These are phyloP conservation scores for Neurospora africana DNA, from an alignment of 495 filamentous ascomycete species.

Conservation along the genomic window DNA sequence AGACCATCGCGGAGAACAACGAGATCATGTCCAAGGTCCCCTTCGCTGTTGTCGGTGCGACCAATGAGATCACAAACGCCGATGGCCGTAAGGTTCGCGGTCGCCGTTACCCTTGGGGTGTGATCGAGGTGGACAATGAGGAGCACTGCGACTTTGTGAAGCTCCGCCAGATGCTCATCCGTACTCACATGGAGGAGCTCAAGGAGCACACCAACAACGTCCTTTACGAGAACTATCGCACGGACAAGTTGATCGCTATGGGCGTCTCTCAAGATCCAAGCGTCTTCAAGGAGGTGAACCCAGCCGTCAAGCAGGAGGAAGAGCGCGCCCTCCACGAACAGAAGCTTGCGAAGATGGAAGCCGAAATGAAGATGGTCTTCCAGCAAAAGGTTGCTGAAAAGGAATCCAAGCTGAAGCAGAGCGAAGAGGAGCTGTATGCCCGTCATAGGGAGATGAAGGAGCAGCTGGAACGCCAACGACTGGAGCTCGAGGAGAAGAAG, in stretches of 20 bases:
- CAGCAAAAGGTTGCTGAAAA: conserved; percentile 99
- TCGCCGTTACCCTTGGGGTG: conserved; percentile 94
- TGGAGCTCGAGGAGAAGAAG: conserved; percentile 97
- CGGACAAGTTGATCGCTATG: conserved; percentile 96
- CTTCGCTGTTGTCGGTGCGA: conserved; percentile 95
- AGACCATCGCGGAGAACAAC: conserved; percentile 98
- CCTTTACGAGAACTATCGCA: conserved; percentile 98
- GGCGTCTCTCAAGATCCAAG: conserved; percentile 96
- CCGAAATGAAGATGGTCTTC: conserved; percentile 99
- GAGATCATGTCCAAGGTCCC: conserved; percentile 99
- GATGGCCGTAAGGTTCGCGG: conserved; percentile 95
- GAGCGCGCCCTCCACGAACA: conserved; percentile 96
- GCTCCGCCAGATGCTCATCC: conserved; percentile 98
- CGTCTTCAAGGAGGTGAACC: conserved; percentile 99
- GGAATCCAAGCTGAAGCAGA: conserved; percentile 98
- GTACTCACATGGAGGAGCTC: conserved; percentile 99
- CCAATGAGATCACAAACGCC: conserved; percentile 76
- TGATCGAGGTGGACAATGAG: conserved; percentile 99
- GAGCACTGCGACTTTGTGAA: conserved; percentile 99
- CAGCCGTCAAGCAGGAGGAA: conserved; percentile 98
- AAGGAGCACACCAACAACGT: conserved; percentile 99
- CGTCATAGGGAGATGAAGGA: conserved; percentile 99
- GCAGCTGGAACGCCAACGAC: conserved; percentile 85
- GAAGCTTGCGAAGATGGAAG: conserved; percentile 99
- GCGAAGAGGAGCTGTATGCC: conserved; percentile 96